Base-by-base conservation (phyloP, 495 filamentous ascomycete species). In the Aspergillus mulundensis region DNA sequence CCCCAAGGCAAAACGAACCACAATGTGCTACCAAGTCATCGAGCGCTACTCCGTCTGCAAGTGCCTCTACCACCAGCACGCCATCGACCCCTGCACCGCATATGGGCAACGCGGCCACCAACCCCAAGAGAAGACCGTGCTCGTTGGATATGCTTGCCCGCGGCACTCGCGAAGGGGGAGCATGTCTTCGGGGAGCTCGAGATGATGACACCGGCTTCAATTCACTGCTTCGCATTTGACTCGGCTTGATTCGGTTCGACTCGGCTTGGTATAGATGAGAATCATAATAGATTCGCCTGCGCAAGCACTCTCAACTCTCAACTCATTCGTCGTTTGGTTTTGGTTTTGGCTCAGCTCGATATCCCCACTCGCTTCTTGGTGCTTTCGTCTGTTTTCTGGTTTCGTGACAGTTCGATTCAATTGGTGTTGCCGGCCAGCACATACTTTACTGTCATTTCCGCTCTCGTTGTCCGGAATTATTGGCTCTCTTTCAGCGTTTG, bases 51-150 rank as follows among this genome's bases (percentile, higher is more conserved):
- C 89, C 4, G 89, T 84, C 54, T 93, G 89, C 81, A 78, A 82
- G 56, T 93, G 89, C 67, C 76, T 90, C 61, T 93, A 93, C 75
- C 88, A 88, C 75, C 77, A 84, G 52, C 89, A 93, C 69, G 81
- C 84, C 16, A 77, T 90, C 56, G 89, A 93, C 59, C 86, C 86
- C 52, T 93, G 89, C 65, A 66, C 80, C 21, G 77, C 83, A 42
- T 86, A 85, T 63, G 85, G 86, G 44, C 87, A 86, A 52, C 79
- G 81, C 50, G 87, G 88, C 32, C 90, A 95, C 63, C 50, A 61
- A 7, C 72, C 91, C 55, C 82, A 90, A 56, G 88, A 90, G 66
- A 86, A 84, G 62, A 84, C 81, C 7, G 82, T 95, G 30, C 73
- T 90, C 5, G 90, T 95, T 25, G 90, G 90, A 42, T 92, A 93